Percentiles rank a stretch among this genome's conserved stretches.
phyloP scores from a whole-genome alignment of 345 rosid species.

The Brassica nigra region DNA sequence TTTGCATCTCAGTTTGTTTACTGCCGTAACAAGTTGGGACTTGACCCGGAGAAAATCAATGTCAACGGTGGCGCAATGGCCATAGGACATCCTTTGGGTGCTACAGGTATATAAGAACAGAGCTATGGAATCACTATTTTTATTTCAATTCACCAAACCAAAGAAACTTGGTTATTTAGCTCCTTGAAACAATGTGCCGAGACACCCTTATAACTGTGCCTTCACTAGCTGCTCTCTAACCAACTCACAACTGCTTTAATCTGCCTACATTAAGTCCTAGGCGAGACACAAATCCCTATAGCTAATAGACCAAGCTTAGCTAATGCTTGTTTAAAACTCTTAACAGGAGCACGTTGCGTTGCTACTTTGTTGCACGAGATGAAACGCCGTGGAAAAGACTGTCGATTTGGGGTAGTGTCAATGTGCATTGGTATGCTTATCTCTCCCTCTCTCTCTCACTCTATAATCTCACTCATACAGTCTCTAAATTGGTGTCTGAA shows the following conservation, averaged over 20 bases:
- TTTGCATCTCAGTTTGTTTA: constrained; percentile 97
- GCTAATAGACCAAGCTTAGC: neutral
- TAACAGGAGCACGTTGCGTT: constrained; percentile 92
- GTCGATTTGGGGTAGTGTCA: constrained; percentile 90
- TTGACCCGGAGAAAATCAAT: constrained; percentile 84
- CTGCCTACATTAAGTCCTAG: neutral
- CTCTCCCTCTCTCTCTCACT: neutral
- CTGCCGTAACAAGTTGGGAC: constrained; percentile 88
- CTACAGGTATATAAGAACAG: constrained; percentile 67
- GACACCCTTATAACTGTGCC: neutral
- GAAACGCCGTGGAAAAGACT: constrained; percentile 90
- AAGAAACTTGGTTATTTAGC: constrained; percentile 7
- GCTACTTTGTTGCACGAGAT: constrained; percentile 97
- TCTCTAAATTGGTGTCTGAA: neutral
- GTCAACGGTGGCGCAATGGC: constrained; percentile 99
- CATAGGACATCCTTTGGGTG: constrained; percentile 95
- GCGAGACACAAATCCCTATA: neutral
- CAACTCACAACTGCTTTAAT: neutral
- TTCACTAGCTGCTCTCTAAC: neutral
- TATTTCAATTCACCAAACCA: neutral
- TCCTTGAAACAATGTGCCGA: neutral
- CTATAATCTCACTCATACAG: neutral
- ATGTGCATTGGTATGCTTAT: constrained; percentile 60
- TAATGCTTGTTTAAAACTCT: constrained; percentile 19
- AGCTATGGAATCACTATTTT: neutral